A percentile compares a stretch with the other conserved stretches of the same genome.
Evolutionary conservation across 768 basidiomycete species (phyloP).

Genomic region (Naganishia antarctica): DNA sequence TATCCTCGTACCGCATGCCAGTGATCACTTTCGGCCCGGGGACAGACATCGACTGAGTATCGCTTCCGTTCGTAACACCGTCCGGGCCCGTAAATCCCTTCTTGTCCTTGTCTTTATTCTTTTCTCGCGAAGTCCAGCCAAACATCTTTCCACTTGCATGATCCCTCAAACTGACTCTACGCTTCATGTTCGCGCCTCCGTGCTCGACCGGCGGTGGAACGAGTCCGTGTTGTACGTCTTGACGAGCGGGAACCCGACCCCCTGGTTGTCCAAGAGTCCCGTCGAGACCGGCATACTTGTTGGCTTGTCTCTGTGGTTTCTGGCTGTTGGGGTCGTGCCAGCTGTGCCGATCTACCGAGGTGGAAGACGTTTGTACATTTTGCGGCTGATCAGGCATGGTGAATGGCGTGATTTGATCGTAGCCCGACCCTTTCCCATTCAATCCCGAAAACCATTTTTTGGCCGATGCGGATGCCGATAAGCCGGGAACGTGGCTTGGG

Average conservation of each 20-base stretch:
- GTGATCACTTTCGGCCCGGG: conserved; percentile 3
- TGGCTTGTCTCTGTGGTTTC: background rate
- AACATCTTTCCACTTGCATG: conserved; percentile 21
- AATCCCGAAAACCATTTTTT: conserved; percentile 10
- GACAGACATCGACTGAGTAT: background rate
- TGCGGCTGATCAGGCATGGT: conserved; percentile 18
- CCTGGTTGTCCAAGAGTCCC: background rate
- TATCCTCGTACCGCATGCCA: conserved; percentile 1
- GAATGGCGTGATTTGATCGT: conserved; percentile 18
- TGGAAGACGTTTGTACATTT: background rate
- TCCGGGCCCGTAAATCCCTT: conserved; percentile 11
- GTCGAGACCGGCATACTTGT: conserved; percentile 3
- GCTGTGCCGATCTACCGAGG: conserved; percentile 5
- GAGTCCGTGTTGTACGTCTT: background rate
- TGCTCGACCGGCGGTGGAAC: conserved; percentile 11
- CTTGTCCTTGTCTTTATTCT: conserved; percentile 24
- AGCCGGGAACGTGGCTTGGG: no score
- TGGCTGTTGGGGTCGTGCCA: background rate
- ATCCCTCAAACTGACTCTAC: conserved; percentile 22
- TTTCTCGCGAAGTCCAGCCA: conserved; percentile 21
- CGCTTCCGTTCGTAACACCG: background rate
- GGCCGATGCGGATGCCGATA: conserved; percentile 14
- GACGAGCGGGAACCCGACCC: no score
- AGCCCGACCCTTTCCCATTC: conserved; percentile 11
- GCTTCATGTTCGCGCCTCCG: conserved; percentile 9